Conservation (phyloP, 2,329 filamentous ascomycete genomes). For the Calonectria henricotiae region DNA sequence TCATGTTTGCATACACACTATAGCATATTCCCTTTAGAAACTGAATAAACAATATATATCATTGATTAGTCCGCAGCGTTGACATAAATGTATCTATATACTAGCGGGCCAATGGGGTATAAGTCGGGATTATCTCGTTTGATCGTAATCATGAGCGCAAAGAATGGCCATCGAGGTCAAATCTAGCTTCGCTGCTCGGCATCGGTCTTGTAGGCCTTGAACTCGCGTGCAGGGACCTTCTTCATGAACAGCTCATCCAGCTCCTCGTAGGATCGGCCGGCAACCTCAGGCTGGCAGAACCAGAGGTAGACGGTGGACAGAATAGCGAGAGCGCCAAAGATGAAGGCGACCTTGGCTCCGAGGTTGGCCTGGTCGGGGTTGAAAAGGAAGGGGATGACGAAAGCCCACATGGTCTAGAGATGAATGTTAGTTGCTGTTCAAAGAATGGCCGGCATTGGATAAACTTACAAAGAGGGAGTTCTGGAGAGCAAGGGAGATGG, state of each 20-base stretch:
- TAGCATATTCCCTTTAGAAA: not conserved
- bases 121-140: conserved; percentile 12
- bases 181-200: conserved; percentile 33
- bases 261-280: conserved; percentile 50
- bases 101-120: conserved; percentile 7
- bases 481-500: conserved; percentile 43
- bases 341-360: conserved; percentile 45
- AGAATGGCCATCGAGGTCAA: conserved; percentile 17
- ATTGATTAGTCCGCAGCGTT: conserved; percentile 30
- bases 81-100: conserved; percentile 8
- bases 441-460: accelerated
- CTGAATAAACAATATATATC: conserved; percentile 25
- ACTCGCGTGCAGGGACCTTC: conserved; percentile 48
- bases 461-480: conserved; percentile 42
- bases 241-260: conserved; percentile 52
- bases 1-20: not conserved
- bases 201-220: conserved; percentile 47
- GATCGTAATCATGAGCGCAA: conserved; percentile 23
- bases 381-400: conserved; percentile 47
- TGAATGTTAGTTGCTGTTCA: conserved; percentile 1
- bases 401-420: conserved; percentile 43
- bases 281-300: conserved; percentile 59
- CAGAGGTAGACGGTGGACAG: conserved; percentile 56
- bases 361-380: conserved; percentile 47
- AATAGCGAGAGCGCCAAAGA: conserved; percentile 57